Conservation (phyloP, 2,329 filamentous ascomycete genomes). For the Pseudogymnoascus sp. region DNA sequence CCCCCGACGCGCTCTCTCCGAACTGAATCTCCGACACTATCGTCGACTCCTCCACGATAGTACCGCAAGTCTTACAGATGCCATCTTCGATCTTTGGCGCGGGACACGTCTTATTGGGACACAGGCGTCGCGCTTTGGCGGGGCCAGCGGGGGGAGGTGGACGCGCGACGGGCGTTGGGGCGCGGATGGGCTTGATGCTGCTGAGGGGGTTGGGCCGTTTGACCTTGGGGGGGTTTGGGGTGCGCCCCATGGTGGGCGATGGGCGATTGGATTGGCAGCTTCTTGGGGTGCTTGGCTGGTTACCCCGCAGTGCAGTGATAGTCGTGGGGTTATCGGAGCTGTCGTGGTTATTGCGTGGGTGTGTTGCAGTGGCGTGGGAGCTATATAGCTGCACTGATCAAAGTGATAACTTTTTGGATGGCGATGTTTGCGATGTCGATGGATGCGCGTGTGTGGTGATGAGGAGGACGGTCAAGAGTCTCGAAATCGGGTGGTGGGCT, state of each 20-base stretch:
- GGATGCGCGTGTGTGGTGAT: not conserved
- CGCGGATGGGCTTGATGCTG: slow-evolving; percentile 18
- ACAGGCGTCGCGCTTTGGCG: slow-evolving; percentile 25
- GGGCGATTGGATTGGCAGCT: not conserved
- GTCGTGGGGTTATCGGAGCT: not conserved
- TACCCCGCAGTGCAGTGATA: slow-evolving; percentile 3
- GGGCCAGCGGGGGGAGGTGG: slow-evolving; percentile 16
- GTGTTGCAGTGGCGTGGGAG: not conserved
- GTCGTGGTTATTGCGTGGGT: not conserved
- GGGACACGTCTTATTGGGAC: slow-evolving; percentile 54
- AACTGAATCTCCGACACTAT: slow-evolving; percentile 91
- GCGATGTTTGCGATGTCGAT: not conserved
- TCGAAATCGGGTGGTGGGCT: slow-evolving; percentile 5
- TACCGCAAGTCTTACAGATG: slow-evolving; percentile 78
- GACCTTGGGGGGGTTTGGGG: slow-evolving; percentile 12
- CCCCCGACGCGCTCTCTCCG: slow-evolving; percentile 77
- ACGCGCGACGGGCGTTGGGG: slow-evolving; percentile 18
- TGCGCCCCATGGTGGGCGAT: not conserved
- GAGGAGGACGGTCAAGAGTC: not conserved
- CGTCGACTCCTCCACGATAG: slow-evolving; percentile 74
- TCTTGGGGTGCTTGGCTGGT: not conserved
- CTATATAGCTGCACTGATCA: not conserved
- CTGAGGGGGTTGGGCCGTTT: slow-evolving; percentile 19
- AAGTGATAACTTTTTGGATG: slow-evolving; percentile 9
- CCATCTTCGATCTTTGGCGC: slow-evolving; percentile 56